Base-by-base conservation (phyloP, 23 red algal species). In the Gracilariopsis chorda region DNA sequence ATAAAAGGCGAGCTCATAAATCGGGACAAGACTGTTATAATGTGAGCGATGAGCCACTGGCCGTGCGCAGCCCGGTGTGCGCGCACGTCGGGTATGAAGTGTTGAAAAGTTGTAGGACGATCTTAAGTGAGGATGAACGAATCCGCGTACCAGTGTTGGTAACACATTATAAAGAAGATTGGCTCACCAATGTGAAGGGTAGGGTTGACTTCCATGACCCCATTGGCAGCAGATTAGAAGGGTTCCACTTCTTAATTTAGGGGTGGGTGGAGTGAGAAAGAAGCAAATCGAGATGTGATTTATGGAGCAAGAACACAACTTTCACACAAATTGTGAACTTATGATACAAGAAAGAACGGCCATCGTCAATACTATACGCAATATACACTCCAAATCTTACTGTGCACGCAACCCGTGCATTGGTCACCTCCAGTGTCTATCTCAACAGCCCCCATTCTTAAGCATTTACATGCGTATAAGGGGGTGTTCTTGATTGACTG, bases 31-130 rank as follows among this genome's bases (percentile, higher is more conserved):
- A 46, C 9, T 27, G 56, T 11, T 63, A 63, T 47, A 46, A 25
- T 13, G 23, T 55, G 21, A 16, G 20, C 17, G 44, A 57, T 8
- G 88, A 92, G 20, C 75, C 75, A 29, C 59, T 92, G 53, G 75
- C 85, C 59, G 58, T 76, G 23, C 32, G 86, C 3, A 59, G 51
- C 27, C 86, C 86, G 29, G 65, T 93, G 12, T 27, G 78, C n/a
- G 90, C 90, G 19, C 20, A 65, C 2, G 51, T 84, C 19, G 90
- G 90, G 17, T 93, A 87, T 24, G 64, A 73, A 11, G 82, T 93
- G 30, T 60, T 93, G 16, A 86, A 84, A 33, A 78, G 64, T 35
- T 93, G 90, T 71, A 42, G 75, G 16, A 78, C 34, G 45, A 86
- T 93, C 35, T 76, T 87, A 61, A 84, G 73, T 20, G 49, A 68